These are phyloP conservation scores for Crithidia sp. DNA, from an alignment of 208 protist genomes.

Conservation along the genomic window DNA sequence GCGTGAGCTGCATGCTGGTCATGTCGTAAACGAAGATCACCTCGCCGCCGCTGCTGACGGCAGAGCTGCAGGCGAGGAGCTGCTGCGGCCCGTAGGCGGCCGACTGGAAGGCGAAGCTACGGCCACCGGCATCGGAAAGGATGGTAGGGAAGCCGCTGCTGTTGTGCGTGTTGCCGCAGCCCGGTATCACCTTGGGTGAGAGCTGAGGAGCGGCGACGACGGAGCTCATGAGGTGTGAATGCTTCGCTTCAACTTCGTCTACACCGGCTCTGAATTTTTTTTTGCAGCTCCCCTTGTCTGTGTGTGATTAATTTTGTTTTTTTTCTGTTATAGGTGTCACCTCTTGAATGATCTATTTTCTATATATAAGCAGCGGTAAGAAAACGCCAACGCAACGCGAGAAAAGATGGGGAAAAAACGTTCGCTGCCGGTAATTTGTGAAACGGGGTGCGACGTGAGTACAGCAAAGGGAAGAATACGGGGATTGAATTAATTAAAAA, in stretches of 20 bases:
- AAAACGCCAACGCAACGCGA: too few species aligned
- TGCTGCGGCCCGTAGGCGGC: constrained; percentile 75
- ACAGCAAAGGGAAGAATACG: too few species aligned
- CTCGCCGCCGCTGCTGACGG: constrained; percentile 36
- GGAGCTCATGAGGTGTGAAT: background rate
- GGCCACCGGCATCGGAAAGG: constrained; percentile 24
- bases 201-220: constrained; percentile 9
- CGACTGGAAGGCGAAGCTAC: constrained; percentile 45
- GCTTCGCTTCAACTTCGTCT: background rate
- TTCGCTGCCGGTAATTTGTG: too few species aligned
- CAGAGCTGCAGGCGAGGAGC: constrained; percentile 69
- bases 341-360: too few species aligned
- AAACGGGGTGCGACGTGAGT: too few species aligned
- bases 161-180: constrained; percentile 30
- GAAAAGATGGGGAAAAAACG: too few species aligned
- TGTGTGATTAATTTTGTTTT: too few species aligned
- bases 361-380: too few species aligned
- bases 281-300: background rate
- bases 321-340: too few species aligned
- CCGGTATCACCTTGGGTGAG: constrained; percentile 40
- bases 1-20: constrained; percentile 79
- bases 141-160: constrained; percentile 33
- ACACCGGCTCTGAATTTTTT: background rate
- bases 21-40: constrained; percentile 78
- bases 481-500: too few species aligned